phyloP scores from a whole-genome alignment of 2,329 filamentous ascomycete species.

The Diaporthe velutina region DNA sequence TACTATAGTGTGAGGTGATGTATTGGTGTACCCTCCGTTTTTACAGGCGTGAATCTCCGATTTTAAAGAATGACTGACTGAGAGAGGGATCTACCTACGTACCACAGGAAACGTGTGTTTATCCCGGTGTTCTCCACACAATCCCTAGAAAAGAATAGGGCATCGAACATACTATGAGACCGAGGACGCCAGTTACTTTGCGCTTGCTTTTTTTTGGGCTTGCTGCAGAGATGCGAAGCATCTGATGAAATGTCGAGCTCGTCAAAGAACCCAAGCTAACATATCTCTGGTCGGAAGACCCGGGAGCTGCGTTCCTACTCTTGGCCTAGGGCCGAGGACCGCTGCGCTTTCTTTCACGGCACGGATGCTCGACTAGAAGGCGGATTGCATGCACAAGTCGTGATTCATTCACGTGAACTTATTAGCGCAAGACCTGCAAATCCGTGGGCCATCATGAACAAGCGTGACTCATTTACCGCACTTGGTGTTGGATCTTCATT shows the following conservation, averaged over 20 bases:
- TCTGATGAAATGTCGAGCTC: neutral
- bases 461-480: neutral
- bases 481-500: neutral
- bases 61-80: too few relatives aligned
- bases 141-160: neutral
- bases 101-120: neutral
- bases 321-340: neutral
- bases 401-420: neutral
- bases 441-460: constrained; percentile 1
- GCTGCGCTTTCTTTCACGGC: neutral
- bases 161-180: neutral
- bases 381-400: constrained; percentile 1
- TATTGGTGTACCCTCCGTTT: too few relatives aligned
- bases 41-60: too few relatives aligned
- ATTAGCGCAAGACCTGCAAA: neutral
- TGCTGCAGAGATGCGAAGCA: neutral
- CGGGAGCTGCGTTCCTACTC: neutral
- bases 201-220: neutral
- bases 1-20: too few relatives aligned
- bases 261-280: neutral
- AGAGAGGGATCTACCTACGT: constrained; percentile 17
- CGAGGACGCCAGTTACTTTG: neutral
- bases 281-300: neutral
- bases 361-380: neutral
- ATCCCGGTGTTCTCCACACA: neutral